Evolutionary conservation across 2,329 filamentous ascomycete genomes (phyloP).

Genomic region (Alternaria sp.): DNA sequence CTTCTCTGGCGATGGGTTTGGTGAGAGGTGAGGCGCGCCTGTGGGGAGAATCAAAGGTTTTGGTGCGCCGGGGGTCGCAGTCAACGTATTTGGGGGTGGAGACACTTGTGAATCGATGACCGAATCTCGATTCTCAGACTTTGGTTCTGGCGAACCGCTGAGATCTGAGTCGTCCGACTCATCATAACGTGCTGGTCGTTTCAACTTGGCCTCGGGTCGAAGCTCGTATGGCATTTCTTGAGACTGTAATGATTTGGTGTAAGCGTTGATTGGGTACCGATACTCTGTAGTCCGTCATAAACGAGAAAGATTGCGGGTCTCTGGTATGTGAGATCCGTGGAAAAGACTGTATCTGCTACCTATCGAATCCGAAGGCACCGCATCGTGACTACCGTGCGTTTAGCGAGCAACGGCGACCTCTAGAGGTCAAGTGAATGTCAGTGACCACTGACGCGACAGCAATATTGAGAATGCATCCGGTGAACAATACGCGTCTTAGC

Average conservation of each 20-base stretch:
- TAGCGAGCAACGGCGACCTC: not conserved
- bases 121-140: not conserved
- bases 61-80: not conserved
- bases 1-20: not conserved
- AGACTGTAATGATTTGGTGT: not conserved
- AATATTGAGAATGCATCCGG: not conserved
- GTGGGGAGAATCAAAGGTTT: not conserved
- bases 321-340: not conserved
- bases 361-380: not conserved
- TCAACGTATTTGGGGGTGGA: not conserved
- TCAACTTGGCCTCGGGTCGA: constrained; percentile 9
- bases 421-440: constrained; percentile 9
- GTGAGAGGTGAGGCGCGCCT: not conserved
- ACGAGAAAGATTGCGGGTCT: not conserved
- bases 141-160: not conserved
- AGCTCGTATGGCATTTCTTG: constrained; percentile 9
- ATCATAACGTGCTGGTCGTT: constrained; percentile 5
- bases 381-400: constrained; percentile 3
- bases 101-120: not conserved
- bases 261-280: constrained; percentile 5
- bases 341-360: not conserved
- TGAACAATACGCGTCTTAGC: not conserved
- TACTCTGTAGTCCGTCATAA: not conserved
- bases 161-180: not conserved
- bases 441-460: not conserved